Conservation (phyloP, 2,329 filamentous ascomycete species). For the Mycogone perniciosa region DNA sequence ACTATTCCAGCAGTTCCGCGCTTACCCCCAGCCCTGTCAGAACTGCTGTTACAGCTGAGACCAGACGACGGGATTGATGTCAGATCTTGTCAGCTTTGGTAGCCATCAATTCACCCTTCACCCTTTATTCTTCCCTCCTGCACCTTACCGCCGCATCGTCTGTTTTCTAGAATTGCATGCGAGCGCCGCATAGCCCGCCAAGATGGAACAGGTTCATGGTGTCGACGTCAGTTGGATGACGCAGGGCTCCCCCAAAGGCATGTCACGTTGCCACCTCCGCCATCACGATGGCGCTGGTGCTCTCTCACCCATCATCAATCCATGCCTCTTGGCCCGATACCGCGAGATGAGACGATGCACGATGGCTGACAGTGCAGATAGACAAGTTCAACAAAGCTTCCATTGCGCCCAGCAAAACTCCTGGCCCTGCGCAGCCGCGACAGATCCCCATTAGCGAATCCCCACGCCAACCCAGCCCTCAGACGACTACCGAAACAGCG, state of each 20-base stretch:
- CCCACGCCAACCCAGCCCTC: constrained; percentile 21
- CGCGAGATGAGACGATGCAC: not conserved
- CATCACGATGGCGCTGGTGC: not conserved
- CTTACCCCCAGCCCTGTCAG: constrained; percentile 6
- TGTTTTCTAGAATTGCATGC: not conserved
- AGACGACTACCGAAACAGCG: constrained; percentile 19
- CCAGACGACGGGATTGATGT: not conserved
- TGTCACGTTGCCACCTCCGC: constrained; percentile 22
- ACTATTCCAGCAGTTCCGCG: not conserved
- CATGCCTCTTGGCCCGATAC: not conserved
- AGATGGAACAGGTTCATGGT: constrained; percentile 74
- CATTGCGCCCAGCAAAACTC: constrained; percentile 21
- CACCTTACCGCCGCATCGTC: not conserved
- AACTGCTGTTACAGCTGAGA: no score
- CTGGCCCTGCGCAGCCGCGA: constrained; percentile 25
- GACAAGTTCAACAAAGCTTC: constrained; percentile 28
- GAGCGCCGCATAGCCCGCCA: constrained; percentile 19
- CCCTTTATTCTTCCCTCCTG: not conserved
- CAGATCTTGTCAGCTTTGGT: constrained; percentile 4
- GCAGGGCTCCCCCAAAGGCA: constrained; percentile 77
- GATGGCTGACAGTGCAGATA: constrained; percentile 9
- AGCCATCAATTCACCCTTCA: constrained; percentile 6
- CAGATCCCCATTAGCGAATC: constrained; percentile 24
- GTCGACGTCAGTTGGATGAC: constrained; percentile 87
- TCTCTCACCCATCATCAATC: not conserved